Evolutionary conservation across 345 rosid species (phyloP), one percentile per base, ranked within the genome.

Genomic region (Cardamine chenopodiifolia): DNA sequence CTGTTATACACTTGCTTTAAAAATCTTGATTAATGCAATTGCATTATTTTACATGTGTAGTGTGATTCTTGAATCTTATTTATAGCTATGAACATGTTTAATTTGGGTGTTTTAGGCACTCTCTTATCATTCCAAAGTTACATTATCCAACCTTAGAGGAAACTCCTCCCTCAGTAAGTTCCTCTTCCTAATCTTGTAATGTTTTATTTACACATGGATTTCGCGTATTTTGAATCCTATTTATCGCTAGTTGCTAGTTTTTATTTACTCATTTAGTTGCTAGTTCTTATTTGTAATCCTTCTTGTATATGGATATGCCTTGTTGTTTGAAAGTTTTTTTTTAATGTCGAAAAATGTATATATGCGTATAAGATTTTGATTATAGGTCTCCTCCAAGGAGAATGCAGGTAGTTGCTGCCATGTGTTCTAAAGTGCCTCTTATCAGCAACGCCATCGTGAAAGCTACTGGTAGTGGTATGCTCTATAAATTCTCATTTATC

Each of bases 111-210:
- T 31, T n/a, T 37, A 94, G 98, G 93, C 98, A 94, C 86, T 91
- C 96, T 29, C 96, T 94, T 80, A 85, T 94, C 63, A 85, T 91
- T 56, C 97, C 98, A 3, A 94, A 91, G 73, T 84, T 87, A 47
- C 98, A 91, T 82, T 91, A 81, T 80, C 79, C 92, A 52, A 87
- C 89, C 32, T 76, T 94, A 82, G 92, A 88, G 78, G 82, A 78
- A 39, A 94, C 98, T 69, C 98, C 96, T 62, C 89, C 97, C 57
- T 81, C 89, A 72, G 98, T 94, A 92, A 94, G 98, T 86, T 64
- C 60, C 62, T 58, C 73, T 58, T 65, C 70, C 66, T 76, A 25
- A 18, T 25, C 45, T 58, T 37, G 14, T 54, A 2, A 4, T 7
- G 1, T 11, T 58, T 48, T 5, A 1, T 20, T 14, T 32, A 4